Evolutionary conservation across 2,329 filamentous ascomycete genomes (phyloP), one percentile per base, ranked within the genome.

Genomic region (Rhinocladiella similis): DNA sequence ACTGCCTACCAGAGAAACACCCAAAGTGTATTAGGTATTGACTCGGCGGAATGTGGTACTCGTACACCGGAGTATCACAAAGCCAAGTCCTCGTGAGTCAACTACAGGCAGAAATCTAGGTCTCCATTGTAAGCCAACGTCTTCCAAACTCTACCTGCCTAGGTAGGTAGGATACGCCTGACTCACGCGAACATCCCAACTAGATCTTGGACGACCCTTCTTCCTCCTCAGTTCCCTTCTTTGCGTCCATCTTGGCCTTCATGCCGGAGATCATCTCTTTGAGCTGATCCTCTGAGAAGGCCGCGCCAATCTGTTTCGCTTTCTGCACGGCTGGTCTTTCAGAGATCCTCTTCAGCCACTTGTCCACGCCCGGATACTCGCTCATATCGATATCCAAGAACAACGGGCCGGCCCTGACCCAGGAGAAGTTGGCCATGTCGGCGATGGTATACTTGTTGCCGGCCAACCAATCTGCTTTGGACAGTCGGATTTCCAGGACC

Each of bases 361-460:
- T 69, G 38, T 69, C 59, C 48, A 73, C 22, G 3, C 67, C 65
- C 1, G 69, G 71, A 47, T 63, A 73, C 47, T 70, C 67, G 5
- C 50, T 51, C 5, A 73, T 50, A 43, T 72, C 66, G 45, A 72
- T 64, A 22, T 68, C 68, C 47, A 72, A 43, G 1, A 59, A 46
- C 3, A 36, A 4, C 3, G 65, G 64, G 1, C 50, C 66, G 29
- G 45, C 47, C 1, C 64, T 64, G 5, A 78, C 69, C 78, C 78
- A 80, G 3, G 68, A 64, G 57, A 73, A 80, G 57, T 67, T 75
- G 10, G 75, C 73, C 43, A 79, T 72, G 60, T 80, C 77, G 9
- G 76, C 77, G 58, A 80, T 76, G 1, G 72, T 77, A 57, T 74
- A 78, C 57, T 77, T 78, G 27, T 70, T 62, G 0, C 77, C 77